Percentiles rank a stretch among this genome's conserved stretches.
phyloP scores from a whole-genome alignment of 805 yeast genomes.

The Cyberlindnera samutprakarnensis region DNA sequence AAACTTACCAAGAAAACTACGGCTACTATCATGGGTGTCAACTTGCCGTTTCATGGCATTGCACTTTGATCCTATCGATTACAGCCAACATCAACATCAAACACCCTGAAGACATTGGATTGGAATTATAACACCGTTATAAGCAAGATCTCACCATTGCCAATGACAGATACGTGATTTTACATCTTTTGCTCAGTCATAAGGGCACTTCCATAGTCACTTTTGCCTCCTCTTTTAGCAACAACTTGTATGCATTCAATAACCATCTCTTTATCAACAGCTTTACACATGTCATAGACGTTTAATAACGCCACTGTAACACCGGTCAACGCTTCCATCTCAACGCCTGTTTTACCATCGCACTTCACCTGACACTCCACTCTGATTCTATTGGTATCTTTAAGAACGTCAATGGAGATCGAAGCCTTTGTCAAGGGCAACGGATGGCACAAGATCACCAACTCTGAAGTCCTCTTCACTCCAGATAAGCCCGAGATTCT shows the following conservation, averaged over 20 bases:
- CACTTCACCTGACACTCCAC: constrained; percentile 36
- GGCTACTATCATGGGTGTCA: too few relatives aligned
- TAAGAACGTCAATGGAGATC: constrained; percentile 24
- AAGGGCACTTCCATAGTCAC: constrained; percentile 15
- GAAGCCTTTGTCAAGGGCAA: constrained; percentile 33
- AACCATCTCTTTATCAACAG: constrained; percentile 43
- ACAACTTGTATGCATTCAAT: constrained; percentile 31
- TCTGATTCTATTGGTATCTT: constrained; percentile 18
- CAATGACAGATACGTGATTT: constrained; percentile 20
- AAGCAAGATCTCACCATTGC: constrained; percentile 2
- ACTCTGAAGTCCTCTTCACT: constrained; percentile 36
- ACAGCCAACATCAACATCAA: constrained; percentile 4
- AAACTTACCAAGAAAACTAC: too few relatives aligned
- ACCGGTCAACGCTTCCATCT: constrained; percentile 50
- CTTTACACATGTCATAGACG: constrained; percentile 53
- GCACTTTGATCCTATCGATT: too few relatives aligned
- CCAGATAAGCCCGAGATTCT: constrained; percentile 47
- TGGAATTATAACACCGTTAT: too few relatives aligned
- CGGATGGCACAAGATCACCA: constrained; percentile 48
- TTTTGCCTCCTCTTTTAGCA: constrained; percentile 37
- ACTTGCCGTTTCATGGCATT: too few relatives aligned
- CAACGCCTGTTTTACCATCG: constrained; percentile 47
- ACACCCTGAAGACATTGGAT: constrained; percentile 14
- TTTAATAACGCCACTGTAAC: constrained; percentile 36
- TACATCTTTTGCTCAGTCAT: background rate